phyloP scores from a whole-genome alignment of 2,329 filamentous ascomycete species.

The Aspergillus caelatus region DNA sequence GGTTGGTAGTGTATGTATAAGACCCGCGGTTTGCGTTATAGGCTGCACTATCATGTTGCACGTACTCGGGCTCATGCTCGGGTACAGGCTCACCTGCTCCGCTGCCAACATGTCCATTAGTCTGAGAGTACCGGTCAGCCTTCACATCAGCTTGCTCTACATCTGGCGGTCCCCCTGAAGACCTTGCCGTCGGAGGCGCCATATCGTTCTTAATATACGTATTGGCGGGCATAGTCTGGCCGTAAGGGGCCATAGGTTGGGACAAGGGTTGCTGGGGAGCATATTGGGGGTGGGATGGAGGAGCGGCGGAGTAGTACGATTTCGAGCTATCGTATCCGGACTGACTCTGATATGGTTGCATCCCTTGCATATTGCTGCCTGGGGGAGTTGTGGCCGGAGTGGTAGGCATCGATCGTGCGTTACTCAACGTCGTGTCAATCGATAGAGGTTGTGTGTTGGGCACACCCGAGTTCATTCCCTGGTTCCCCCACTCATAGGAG shows the following conservation, averaged over 20 bases:
- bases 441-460: conserved; percentile 72
- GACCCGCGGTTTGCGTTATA: conserved; percentile 73
- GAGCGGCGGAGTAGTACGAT: conserved; percentile 74
- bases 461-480: conserved; percentile 63
- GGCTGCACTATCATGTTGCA: conserved; percentile 72
- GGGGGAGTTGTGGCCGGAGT: conserved; percentile 92
- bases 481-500: conserved; percentile 76
- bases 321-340: conserved; percentile 77
- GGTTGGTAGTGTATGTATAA: conserved; percentile 74
- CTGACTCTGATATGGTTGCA: conserved; percentile 74
- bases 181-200: conserved; percentile 73
- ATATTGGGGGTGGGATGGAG: conserved; percentile 70
- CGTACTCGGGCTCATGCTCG: conserved; percentile 76
- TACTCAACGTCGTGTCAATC: conserved; percentile 78
- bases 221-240: conserved; percentile 51
- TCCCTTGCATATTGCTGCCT: conserved; percentile 72
- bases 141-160: conserved; percentile 69
- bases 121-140: conserved; percentile 65
- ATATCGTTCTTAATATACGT: conserved; percentile 83
- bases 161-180: conserved; percentile 60
- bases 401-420: conserved; percentile 81
- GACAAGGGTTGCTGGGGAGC: conserved; percentile 61
- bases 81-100: conserved; percentile 67
- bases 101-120: conserved; percentile 59
- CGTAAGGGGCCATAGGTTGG: conserved; percentile 70